A percentile compares a stretch with the other conserved stretches of the same genome.
phyloP scores from a whole-genome alignment of 345 rosid genomes.

The Salix udensis region DNA sequence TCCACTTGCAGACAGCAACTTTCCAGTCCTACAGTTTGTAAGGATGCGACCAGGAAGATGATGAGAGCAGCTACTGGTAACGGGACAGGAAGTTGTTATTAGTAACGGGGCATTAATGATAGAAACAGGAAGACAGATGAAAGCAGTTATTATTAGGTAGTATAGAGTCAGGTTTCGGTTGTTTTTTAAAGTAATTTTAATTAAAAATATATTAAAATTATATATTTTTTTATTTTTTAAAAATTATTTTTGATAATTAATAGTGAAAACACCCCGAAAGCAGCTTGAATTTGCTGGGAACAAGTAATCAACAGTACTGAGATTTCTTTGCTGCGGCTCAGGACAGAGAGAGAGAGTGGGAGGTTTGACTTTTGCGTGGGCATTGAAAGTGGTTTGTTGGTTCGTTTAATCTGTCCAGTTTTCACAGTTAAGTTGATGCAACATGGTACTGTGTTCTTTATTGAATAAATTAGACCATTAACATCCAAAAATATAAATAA shows the following conservation, averaged over 20 bases:
- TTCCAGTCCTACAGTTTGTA: too few species aligned
- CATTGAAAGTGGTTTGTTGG: background rate
- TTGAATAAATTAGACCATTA: too few species aligned
- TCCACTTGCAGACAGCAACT: background rate
- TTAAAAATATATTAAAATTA: too few species aligned
- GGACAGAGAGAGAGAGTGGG: background rate
- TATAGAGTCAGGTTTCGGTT: too few species aligned
- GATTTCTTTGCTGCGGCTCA: background rate
- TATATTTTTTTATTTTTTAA: too few species aligned
- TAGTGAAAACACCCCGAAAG: too few species aligned
- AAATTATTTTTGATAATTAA: rapidly evolving
- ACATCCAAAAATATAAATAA: too few species aligned
- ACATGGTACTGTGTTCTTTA: background rate
- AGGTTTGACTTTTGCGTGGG: background rate
- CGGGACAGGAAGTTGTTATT: background rate
- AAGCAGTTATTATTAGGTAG: background rate
- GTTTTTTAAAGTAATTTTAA: too few species aligned
- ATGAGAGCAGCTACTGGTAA: background rate
- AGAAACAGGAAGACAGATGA: background rate
- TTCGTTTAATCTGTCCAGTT: background rate
- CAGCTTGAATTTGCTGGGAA: background rate
- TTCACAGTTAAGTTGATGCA: background rate
- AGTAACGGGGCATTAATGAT: background rate
- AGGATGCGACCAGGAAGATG: background rate
- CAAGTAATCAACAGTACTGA: background rate